Evolutionary conservation across 2,329 filamentous ascomycete genomes (phyloP), one percentile per base, ranked within the genome.

Genomic region (Leptosphaerulina australis): DNA sequence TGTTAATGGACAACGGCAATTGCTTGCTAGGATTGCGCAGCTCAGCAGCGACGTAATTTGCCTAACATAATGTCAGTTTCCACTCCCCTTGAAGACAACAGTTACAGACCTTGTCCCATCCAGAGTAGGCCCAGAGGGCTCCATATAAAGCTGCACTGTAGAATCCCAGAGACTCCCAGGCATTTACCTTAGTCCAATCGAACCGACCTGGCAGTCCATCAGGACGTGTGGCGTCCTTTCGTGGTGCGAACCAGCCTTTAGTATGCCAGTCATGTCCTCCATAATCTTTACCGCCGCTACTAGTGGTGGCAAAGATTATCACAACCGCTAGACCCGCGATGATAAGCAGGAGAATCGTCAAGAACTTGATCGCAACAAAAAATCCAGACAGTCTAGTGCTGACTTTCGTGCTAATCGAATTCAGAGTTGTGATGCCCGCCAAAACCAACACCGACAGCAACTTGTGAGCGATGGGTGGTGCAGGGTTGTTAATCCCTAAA

Each of bases 131-230:
- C 63, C 62, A 68, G 3, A 70, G 48, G 3, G 64, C 60, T 12
- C 61, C 76, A 63, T 58, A 82, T 75, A 87, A 2, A 80, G 69
- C 12, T 75, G 83, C 8, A 75, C 83, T 66, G 82, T 86, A 33
- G 82, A 85, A 81, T 0, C 84, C 84, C 9, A 86, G 74, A 15
- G 80, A 74, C 55, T 84, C 80, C 84, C 84, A 87, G 20, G 72
- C 67, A 8, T 75, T 73, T 17, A 85, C 56, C 2, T 58, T 48
- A 1, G 43, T 62, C 71, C 71, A 74, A 31, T 73, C 64, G 30
- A 73, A 67, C 1, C 22, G 57, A 4, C 48, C 48, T 1, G 48
- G 26, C 2, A 47, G 56, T 4, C 70, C 70, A 56, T 67, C 66
- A n/a, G 64, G 64, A 21, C 63, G 26, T 1, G 60, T 36, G 1